phyloP scores from a whole-genome alignment of 495 filamentous ascomycete species.

The Thozetella sp. region DNA sequence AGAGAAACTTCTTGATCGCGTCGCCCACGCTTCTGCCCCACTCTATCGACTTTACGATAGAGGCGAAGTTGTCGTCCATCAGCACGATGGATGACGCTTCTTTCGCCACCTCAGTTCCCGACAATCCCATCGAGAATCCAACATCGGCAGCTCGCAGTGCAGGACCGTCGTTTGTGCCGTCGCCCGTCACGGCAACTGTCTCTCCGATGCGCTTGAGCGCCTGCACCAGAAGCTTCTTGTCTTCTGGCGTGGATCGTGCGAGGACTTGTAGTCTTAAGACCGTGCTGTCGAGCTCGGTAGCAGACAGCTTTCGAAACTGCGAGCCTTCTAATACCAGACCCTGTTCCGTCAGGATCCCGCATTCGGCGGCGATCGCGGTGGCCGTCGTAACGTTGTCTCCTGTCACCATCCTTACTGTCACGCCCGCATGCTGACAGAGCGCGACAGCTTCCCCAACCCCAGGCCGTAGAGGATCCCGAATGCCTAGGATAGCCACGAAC shows the following conservation, averaged over 20 bases:
- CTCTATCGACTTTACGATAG: slow-evolving; percentile 85
- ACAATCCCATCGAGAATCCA: slow-evolving; percentile 91
- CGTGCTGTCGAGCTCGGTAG: slow-evolving; percentile 66
- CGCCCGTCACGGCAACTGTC: slow-evolving; percentile 83
- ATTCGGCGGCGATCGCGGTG: slow-evolving; percentile 80
- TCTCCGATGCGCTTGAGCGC: slow-evolving; percentile 75
- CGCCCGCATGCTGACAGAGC: slow-evolving; percentile 75
- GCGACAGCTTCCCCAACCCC: slow-evolving; percentile 76
- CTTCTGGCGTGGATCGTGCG: slow-evolving; percentile 86
- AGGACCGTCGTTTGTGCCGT: slow-evolving; percentile 91
- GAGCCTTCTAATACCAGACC: slow-evolving; percentile 87
- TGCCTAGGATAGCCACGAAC: slow-evolving; percentile 78
- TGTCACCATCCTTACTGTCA: slow-evolving; percentile 88
- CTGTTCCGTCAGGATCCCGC: slow-evolving; percentile 76
- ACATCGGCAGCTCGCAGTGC: slow-evolving; percentile 88
- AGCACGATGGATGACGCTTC: slow-evolving; percentile 90
- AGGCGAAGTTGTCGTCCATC: slow-evolving; percentile 87
- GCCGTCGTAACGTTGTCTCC: slow-evolving; percentile 85
- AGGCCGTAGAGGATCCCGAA: slow-evolving; percentile 88
- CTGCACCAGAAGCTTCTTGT: slow-evolving; percentile 78
- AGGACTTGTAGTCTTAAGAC: slow-evolving; percentile 80
- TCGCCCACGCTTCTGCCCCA: slow-evolving; percentile 92
- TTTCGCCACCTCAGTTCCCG: slow-evolving; percentile 89
- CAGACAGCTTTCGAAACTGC: slow-evolving; percentile 74
- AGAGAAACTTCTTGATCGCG: slow-evolving; percentile 84